Evolutionary conservation across 139 green algal species (phyloP).

Genomic region (Tetradesmus obliquus): DNA sequence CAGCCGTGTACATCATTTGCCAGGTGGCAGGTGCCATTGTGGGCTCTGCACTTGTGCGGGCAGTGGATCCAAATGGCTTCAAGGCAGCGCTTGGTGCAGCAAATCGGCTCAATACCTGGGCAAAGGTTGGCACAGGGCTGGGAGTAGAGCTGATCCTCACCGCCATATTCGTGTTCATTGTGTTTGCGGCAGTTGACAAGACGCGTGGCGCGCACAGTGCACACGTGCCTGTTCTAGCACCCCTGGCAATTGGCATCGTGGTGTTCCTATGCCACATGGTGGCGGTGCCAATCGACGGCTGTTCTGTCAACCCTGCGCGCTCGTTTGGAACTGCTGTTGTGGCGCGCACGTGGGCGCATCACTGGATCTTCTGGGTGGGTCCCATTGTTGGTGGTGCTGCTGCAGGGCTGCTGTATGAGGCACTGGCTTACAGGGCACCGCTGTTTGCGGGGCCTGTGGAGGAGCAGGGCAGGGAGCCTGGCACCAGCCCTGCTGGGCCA

Average conservation of each 20-base stretch:
- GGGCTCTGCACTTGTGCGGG: conserved; percentile 26
- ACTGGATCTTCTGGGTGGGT: conserved; percentile 43
- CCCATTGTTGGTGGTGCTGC: conserved; percentile 6
- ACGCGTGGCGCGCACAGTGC: not conserved
- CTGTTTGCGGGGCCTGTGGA: not conserved
- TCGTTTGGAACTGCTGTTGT: conserved; percentile 41
- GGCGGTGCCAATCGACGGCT: conserved; percentile 33
- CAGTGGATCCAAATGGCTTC: not conserved
- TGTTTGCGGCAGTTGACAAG: conserved; percentile 31
- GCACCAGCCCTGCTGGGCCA: not conserved
- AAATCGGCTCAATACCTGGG: conserved; percentile 28
- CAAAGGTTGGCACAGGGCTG: not conserved
- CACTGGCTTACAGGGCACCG: not conserved
- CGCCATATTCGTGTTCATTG: conserved; percentile 24
- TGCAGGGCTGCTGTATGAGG: not conserved
- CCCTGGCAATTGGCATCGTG: conserved; percentile 21
- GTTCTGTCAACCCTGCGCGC: conserved; percentile 29
- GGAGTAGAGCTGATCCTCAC: conserved; percentile 18
- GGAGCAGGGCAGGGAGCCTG: not conserved
- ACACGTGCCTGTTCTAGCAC: conserved; percentile 35
- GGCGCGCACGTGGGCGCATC: conserved; percentile 10
- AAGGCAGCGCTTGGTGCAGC: conserved; percentile 23
- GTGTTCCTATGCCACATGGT: conserved; percentile 15
- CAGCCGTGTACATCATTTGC: conserved; percentile 5
- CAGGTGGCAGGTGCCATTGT: conserved; percentile 27